phyloP scores from a whole-genome alignment of 169 alveolate species.

The Eimeria necatrix region DNA sequence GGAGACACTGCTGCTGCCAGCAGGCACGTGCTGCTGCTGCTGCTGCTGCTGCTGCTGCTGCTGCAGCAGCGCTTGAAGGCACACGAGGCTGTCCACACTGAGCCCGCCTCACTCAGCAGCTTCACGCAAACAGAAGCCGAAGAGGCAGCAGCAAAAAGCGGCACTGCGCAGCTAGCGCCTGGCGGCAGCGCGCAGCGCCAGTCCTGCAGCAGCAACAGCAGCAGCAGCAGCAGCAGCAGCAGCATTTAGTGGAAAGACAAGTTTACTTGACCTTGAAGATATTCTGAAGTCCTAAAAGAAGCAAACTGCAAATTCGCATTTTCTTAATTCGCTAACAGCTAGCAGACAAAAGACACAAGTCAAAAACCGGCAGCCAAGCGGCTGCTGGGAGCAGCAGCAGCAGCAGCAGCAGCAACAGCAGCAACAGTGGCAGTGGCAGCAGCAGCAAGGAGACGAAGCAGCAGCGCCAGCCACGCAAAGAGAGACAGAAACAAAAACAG shows the following conservation, averaged over 20 bases:
- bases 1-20: conserved; percentile 72
- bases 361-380: too few relatives aligned
- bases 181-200: conserved; percentile 74
- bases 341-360: too few relatives aligned
- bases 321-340: too few relatives aligned
- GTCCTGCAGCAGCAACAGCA: conserved; percentile 45
- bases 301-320: too few relatives aligned
- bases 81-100: conserved; percentile 73
- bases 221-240: too few relatives aligned
- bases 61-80: conserved; percentile 24
- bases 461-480: neutral
- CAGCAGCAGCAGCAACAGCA: too few relatives aligned
- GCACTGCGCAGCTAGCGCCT: conserved; percentile 53
- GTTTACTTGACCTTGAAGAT: too few relatives aligned
- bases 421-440: too few relatives aligned
- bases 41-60: too few relatives aligned
- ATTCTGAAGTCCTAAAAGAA: too few relatives aligned
- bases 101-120: conserved; percentile 72
- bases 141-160: conserved; percentile 25
- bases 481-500: neutral
- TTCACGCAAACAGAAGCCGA: conserved; percentile 55
- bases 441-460: neutral
- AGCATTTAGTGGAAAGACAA: neutral
- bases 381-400: too few relatives aligned
- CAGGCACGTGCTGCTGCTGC: neutral